Evolutionary conservation across 75 land plant genomes (phyloP).

Genomic region (Cupressus sempervirens): DNA sequence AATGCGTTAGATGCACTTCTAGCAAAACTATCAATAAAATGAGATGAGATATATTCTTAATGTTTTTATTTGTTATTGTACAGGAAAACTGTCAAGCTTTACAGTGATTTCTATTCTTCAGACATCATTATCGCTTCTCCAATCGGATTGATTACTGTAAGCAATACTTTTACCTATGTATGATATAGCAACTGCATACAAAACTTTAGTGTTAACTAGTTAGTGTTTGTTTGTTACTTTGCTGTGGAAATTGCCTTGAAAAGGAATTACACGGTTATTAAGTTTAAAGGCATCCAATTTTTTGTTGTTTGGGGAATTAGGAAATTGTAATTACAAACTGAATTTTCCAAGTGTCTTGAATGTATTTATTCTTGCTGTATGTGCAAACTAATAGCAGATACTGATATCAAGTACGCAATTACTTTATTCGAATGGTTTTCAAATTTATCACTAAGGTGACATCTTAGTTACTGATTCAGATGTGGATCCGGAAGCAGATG

Average conservation of each 20-base stretch:
- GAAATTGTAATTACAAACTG: neutral
- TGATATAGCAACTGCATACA: neutral
- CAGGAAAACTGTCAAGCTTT: constrained; percentile 83
- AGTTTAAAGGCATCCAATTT: neutral
- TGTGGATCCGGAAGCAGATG: too few species aligned
- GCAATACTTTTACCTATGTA: constrained; percentile 19
- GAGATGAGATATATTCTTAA: neutral
- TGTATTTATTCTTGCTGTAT: neutral
- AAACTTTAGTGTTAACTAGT: neutral
- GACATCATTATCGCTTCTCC: constrained; percentile 96
- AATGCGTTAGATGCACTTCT: neutral
- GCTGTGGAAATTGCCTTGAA: neutral
- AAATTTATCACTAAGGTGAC: too few species aligned
- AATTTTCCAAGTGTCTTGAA: neutral
- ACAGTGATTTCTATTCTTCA: constrained; percentile 85
- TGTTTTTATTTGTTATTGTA: neutral
- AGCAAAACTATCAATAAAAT: neutral
- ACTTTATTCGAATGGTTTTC: too few species aligned
- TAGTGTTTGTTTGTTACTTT: neutral
- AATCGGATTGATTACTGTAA: constrained; percentile 67
- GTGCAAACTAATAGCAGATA: too few species aligned
- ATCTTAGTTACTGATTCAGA: too few species aligned
- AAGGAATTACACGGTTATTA: neutral
- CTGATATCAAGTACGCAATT: too few species aligned
- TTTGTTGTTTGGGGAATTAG: neutral